Evolutionary conservation across 2,329 filamentous ascomycete genomes (phyloP), one percentile per base, ranked within the genome.

Genomic region (Hymenoscyphus fraxineus): DNA sequence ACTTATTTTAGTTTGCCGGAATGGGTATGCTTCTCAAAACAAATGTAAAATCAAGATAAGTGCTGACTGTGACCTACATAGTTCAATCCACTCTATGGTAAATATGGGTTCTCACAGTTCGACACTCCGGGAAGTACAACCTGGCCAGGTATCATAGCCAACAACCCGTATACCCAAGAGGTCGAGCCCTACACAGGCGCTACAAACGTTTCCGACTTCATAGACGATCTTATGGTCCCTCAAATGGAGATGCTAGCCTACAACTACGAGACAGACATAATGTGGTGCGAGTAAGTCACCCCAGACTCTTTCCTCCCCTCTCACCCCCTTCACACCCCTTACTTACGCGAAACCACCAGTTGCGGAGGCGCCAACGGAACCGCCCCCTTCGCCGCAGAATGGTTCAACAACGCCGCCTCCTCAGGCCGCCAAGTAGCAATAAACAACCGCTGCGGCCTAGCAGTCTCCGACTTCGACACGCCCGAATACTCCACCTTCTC

Each of bases 391-490:
- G 78, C 77, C 1, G 72, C 78, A 0, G 62, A 59, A 2, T 82
- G 79, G 80, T 81, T 76, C 73, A 79, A 79, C 69, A 67, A 69
- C 59, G 76, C 78, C 7, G 73, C 74, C 5, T 66, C 68, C 0
- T 66, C 79, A 22, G 77, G 78, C 55, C 77, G 80, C 0, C 80
- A 85, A 69, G 83, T 86, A 1, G 74, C 80, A 1, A 81, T 86
- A 69, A 85, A 88, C 74, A 79, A 79, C 57, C 81, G 85, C 7
- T 88, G 85, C 72, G 85, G 85, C 3, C 73, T 84, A 0, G 76
- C 81, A 0, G 79, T 80, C 56, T 73, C 74, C 1, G 84, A 87
- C 74, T 87, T 86, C 68, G 84, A 87, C 71, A 87, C 84, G 0
- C 85, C 85, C 0, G 85, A 87, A 71, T 88, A 87, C 70, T 76